phyloP scores from a whole-genome alignment of 2,329 filamentous ascomycete genomes.

The Elsinoe ampelina region DNA sequence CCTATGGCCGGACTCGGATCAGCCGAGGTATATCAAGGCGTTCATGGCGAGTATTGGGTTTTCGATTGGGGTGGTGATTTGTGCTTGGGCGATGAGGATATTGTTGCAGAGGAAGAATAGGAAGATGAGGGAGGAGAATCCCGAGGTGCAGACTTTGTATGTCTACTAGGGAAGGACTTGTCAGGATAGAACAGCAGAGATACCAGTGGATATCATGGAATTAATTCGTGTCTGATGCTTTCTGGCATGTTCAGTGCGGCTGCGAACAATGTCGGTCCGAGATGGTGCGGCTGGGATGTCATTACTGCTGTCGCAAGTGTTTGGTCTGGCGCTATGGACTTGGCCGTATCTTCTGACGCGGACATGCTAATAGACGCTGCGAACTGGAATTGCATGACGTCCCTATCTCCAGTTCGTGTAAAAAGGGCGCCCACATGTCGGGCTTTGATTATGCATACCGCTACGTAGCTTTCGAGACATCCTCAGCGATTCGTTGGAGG shows the following conservation, averaged over 20 bases:
- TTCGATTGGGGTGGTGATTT: conserved; percentile 21
- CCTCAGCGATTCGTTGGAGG: too few species aligned
- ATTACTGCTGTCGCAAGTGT: too few species aligned
- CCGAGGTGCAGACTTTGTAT: conserved; percentile 13
- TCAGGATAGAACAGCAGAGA: neutral
- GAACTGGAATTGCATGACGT: too few species aligned
- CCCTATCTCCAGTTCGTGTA: too few species aligned
- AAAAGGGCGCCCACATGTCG: too few species aligned
- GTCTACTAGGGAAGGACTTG: neutral
- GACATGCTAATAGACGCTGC: too few species aligned
- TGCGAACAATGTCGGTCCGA: too few species aligned
- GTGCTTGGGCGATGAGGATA: conserved; percentile 21
- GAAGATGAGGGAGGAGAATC: conserved; percentile 19
- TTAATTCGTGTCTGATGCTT: neutral
- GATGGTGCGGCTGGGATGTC: too few species aligned
- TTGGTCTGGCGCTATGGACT: too few species aligned
- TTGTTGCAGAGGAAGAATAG: conserved; percentile 20
- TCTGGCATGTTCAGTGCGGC: neutral
- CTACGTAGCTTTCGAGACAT: too few species aligned
- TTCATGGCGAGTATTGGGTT: conserved; percentile 26
- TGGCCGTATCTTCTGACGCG: too few species aligned
- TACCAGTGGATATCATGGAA: neutral
- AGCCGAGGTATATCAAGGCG: conserved; percentile 26
- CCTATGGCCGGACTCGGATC: conserved; percentile 24
- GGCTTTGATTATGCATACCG: too few species aligned